Conservation (phyloP, 495 filamentous ascomycete genomes). For the Saxophila tyrrhenica region DNA sequence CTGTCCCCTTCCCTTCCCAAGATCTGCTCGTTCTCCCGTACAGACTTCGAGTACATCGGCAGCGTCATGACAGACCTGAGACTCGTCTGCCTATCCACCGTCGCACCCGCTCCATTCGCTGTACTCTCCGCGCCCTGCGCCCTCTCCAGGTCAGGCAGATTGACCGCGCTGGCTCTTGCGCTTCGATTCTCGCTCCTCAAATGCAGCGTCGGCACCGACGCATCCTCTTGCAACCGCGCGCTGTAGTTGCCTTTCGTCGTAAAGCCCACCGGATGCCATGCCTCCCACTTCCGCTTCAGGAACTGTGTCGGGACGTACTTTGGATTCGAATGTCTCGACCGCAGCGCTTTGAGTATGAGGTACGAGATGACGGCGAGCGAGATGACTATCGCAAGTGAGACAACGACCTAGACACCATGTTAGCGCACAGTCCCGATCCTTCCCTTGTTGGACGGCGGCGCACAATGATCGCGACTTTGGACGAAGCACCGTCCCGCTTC, state of each 20-base stretch:
- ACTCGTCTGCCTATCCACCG: constrained; percentile 73
- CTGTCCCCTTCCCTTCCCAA: constrained; percentile 79
- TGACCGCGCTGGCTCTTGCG: constrained; percentile 15
- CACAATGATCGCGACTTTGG: background rate
- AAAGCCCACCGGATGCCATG: constrained; percentile 8
- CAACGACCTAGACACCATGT: constrained; percentile 6
- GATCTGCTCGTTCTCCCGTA: constrained; percentile 68
- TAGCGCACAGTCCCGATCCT: background rate
- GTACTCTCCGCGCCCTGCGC: background rate
- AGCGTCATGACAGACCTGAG: constrained; percentile 87
- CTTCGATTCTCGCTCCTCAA: constrained; percentile 15
- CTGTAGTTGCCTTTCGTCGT: constrained; percentile 13
- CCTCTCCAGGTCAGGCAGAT: constrained; percentile 9
- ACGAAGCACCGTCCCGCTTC: background rate
- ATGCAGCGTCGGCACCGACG: constrained; percentile 15
- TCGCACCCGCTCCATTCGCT: background rate
- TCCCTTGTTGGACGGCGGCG: background rate
- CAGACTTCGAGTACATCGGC: constrained; percentile 61
- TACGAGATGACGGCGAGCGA: constrained; percentile 10
- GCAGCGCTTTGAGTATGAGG: constrained; percentile 7
- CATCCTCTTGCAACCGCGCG: constrained; percentile 11
- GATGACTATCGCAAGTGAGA: constrained; percentile 6
- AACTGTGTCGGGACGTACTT: constrained; percentile 11
- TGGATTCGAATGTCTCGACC: constrained; percentile 3
- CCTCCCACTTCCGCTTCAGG: constrained; percentile 15